Base-by-base conservation (phyloP, 2,329 filamentous ascomycete species). In the Magnaporthiopsis rhizophila region DNA sequence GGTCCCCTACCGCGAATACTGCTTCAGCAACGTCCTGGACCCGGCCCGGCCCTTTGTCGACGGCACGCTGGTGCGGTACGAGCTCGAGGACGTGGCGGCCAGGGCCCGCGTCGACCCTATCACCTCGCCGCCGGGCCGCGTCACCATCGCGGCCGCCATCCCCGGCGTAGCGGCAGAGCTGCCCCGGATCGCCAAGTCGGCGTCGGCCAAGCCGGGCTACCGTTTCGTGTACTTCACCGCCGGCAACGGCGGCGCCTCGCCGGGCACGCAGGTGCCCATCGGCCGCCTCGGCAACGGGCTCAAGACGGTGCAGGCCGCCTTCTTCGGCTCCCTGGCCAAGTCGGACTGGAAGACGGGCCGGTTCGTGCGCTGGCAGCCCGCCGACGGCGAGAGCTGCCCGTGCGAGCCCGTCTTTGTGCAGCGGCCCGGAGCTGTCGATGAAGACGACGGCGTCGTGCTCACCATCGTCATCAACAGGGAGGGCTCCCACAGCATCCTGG, bases 321-420 rank as follows among this genome's bases (percentile, higher is more conserved):
- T 69, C 62, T 66, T 67, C 58, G 63, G 65, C 18, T 66, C 64
- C 36, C 61, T 69, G 34, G 64, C 61, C 62, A 69, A 69, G 61
- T 66, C 65, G 21, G 65, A 68, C 65, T 68, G 65, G 68, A 30
- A 63, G 64, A 68, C 67, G 28, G 66, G 67, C 12, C 66, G 63
- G 1, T 66, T 67, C 60, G 62, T 65, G 38, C 30, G 62, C 21
- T 68, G 68, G 67, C 64, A 66, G 58, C 67, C 67, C 2, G 45
- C 58, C 3, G 62, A 66, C 21, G 68, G 72, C 9, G 70, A 71
- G 62, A 68, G 64, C 13, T 75, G 72, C 34, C 74, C 74, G 2
- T 68, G 65, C 58, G 68, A 69, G 60, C 65, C 67, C 15, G 53
- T 68, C n/a, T 69, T 69, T 30, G 59, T 69, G 15, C 62, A 59